A percentile compares a stretch with the other conserved stretches of the same genome.
These are phyloP conservation scores for Penicillium brevicompactum DNA, from an alignment of 2,329 filamentous ascomycete genomes.

Conservation along the genomic window DNA sequence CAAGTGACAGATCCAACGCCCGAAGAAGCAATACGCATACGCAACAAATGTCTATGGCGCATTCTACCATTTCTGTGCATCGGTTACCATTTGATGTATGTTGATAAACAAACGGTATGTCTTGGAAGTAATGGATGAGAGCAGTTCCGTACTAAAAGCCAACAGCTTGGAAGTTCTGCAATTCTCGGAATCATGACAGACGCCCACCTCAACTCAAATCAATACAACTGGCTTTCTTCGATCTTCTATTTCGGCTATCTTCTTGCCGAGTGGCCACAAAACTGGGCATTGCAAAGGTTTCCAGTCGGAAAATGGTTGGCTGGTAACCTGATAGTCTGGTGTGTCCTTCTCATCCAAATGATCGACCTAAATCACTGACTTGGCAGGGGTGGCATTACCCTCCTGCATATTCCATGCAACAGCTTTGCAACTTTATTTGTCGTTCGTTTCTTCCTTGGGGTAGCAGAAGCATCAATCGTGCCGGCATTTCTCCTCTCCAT, in stretches of 20 bases:
- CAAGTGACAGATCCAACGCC: constrained; percentile 41
- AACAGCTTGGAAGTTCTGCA: constrained; percentile 25
- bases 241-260: constrained; percentile 49
- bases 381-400: constrained; percentile 34
- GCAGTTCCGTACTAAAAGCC: background rate
- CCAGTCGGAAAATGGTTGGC: constrained; percentile 43
- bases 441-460: constrained; percentile 55
- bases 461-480: constrained; percentile 55
- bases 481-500: constrained; percentile 50
- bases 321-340: constrained; percentile 31
- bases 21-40: constrained; percentile 19
- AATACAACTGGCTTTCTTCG: constrained; percentile 46
- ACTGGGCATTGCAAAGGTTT: constrained; percentile 46
- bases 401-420: constrained; percentile 47
- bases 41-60: constrained; percentile 39
- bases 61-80: constrained; percentile 44
- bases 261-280: constrained; percentile 42
- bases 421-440: constrained; percentile 52
- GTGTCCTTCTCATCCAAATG: background rate
- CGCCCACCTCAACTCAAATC: constrained; percentile 25
- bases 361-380: background rate
- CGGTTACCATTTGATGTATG: constrained; percentile 46
- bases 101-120: constrained; percentile 42
- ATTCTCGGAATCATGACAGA: constrained; percentile 37
- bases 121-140: background rate